Percentiles rank a stretch among this genome's conserved stretches.
phyloP scores from a whole-genome alignment of 345 rosid genomes.

The Anastatica hierochuntica region DNA sequence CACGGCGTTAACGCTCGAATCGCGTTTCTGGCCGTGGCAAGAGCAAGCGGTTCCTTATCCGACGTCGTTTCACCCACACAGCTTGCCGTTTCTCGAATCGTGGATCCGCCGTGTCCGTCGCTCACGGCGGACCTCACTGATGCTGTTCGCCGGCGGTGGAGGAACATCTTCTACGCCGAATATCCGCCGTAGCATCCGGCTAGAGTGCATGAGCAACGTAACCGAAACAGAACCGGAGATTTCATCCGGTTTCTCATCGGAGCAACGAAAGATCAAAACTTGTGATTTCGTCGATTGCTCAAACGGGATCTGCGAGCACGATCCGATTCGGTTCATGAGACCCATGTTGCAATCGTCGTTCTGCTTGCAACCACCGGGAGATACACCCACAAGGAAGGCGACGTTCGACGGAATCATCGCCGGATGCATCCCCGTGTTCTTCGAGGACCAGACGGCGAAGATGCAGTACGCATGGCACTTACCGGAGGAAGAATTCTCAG shows the following conservation, averaged over 20 bases:
- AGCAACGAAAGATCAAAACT: no score
- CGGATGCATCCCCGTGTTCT: slow-evolving; percentile 91
- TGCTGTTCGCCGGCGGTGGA: slow-evolving; percentile 90
- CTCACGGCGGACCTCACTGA: slow-evolving; percentile 42
- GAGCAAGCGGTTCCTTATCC: slow-evolving; percentile 88
- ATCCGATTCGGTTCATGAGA: slow-evolving; percentile 70
- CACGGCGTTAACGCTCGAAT: slow-evolving; percentile 59
- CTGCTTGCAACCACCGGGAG: slow-evolving; percentile 89
- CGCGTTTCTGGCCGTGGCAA: slow-evolving; percentile 83
- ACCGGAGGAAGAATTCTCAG: slow-evolving; percentile 37
- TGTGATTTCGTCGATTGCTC: slow-evolving; percentile 87
- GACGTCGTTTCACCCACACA: slow-evolving; percentile 84
- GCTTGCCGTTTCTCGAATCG: slow-evolving; percentile 40
- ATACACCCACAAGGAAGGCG: slow-evolving; percentile 75
- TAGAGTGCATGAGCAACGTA: slow-evolving; percentile 44
- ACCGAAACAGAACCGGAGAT: not conserved
- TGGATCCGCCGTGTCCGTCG: slow-evolving; percentile 59
- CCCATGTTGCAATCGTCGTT: slow-evolving; percentile 68
- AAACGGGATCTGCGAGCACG: slow-evolving; percentile 80
- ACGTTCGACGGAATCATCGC: slow-evolving; percentile 77
- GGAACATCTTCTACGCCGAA: slow-evolving; percentile 52
- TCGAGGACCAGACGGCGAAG: slow-evolving; percentile 69
- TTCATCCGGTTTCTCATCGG: not conserved
- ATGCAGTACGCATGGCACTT: slow-evolving; percentile 73
- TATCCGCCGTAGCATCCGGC: slow-evolving; percentile 71